Percentiles rank a stretch among this genome's conserved stretches.
These are phyloP conservation scores for Roridomyces roridus DNA, from an alignment of 768 basidiomycete genomes.

Conservation along the genomic window DNA sequence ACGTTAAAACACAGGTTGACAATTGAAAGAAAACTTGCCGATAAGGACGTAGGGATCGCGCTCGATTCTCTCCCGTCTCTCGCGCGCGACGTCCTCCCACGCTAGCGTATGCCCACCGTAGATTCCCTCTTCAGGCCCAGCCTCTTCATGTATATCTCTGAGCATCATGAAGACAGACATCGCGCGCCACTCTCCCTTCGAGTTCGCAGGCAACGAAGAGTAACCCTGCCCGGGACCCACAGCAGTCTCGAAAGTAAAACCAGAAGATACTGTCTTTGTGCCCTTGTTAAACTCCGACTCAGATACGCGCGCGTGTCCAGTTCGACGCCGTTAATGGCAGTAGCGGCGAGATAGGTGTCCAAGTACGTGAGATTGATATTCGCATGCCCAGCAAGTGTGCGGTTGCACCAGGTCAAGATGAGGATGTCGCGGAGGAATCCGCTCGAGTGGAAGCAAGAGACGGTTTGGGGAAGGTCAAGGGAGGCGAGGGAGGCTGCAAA, in stretches of 20 bases:
- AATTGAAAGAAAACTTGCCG: not conserved
- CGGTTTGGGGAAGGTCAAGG: too few species aligned
- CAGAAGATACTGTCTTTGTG: constrained; percentile 32
- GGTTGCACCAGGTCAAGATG: constrained; percentile 49
- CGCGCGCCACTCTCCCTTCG: constrained; percentile 38
- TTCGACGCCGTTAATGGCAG: constrained; percentile 31
- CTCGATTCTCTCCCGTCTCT: constrained; percentile 43
- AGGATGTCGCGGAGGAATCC: constrained; percentile 47
- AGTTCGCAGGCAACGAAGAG: constrained; percentile 35
- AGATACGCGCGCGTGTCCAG: constrained; percentile 28
- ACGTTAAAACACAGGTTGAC: not conserved
- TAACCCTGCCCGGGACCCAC: constrained; percentile 40
- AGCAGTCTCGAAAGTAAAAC: constrained; percentile 43
- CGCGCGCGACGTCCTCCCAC: constrained; percentile 41
- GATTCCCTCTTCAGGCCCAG: constrained; percentile 14
- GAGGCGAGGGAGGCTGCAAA: too few species aligned
- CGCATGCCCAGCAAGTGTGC: constrained; percentile 30
- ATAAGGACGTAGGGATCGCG: constrained; percentile 39
- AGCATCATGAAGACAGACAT: constrained; percentile 40
- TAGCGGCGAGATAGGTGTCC: constrained; percentile 21
- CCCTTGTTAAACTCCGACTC: not conserved
- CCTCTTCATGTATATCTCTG: constrained; percentile 40
- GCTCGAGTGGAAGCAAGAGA: constrained; percentile 35
- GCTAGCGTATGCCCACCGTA: constrained; percentile 43
- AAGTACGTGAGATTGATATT: constrained; percentile 41